Evolutionary conservation across 1,139 yeast genomes (phyloP), one percentile per base, ranked within the genome.

Genomic region (Diutina neorugosa): DNA sequence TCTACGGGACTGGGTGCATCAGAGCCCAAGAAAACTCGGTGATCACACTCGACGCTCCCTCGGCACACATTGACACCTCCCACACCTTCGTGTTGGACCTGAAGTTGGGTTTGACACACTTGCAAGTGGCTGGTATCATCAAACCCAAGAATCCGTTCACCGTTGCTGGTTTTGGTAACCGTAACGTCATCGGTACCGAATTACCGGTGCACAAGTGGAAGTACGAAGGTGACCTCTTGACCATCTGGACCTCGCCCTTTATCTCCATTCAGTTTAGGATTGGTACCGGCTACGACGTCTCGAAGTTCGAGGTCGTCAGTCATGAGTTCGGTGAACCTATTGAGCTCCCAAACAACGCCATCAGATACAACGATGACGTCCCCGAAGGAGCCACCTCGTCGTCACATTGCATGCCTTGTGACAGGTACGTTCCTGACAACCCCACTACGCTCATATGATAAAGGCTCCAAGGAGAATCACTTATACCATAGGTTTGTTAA

Each of bases 101-200:
- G n/a, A n/a, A n/a, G n/a, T 21, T 41, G n/a, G 37, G 14, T n/a
- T 8, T 21, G 12, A 8, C 50, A 4, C 20, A 14, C 4, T 46
- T 46, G 40, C 50, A 46, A 27, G 50, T 46, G 6, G 50, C 50
- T 27, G 50, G 50, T n/a, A n/a, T n/a, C 25, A 41, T 46, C 19
- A 23, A 25, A 41, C 50, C 50, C 40, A 46, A 46, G 50, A 46
- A 46, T 41, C 50, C 67, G 6, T 64, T 61, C 55, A 62, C 56
- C 2, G 71, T 69, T 25, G 63, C 62, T 34, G 72, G 71, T 37
- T 69, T 62, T 54, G 73, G 73, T 53, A 59, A 59, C 53, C 67
- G 69, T 7, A 69, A 69, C 53, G 54, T 56, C 18, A 60, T 69
- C 52, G 68, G 51, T 14, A 14, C 43, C 18, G 27, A 48, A 20